Base-by-base conservation (phyloP, 2,329 filamentous ascomycete species). In the Clonostachys byssicola region DNA sequence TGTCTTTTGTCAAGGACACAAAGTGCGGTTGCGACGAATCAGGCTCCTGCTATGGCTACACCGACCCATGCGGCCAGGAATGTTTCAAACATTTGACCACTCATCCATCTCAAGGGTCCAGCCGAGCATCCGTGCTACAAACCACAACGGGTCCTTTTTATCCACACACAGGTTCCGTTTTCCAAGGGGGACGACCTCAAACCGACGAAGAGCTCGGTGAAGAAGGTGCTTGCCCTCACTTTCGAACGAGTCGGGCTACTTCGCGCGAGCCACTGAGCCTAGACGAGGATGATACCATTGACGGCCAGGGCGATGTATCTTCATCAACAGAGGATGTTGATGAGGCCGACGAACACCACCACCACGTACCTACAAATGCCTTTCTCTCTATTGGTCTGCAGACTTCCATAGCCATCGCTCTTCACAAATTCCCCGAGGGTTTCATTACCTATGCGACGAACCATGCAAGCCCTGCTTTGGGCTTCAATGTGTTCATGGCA, bases 371-470 rank as follows among this genome's bases (percentile, higher is more conserved):
- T 0, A 85, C 89, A 51, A 97, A 97, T 60, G 90, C 89, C 6
- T 99, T 96, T 64, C 75, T 97, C 52, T 89, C 89, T 45, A 94
- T 97, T 50, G 92, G 94, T n/a, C 80, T 99, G 1, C 94, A 99
- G 66, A 97, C 94, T 0, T 92, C 89, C 14, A 85, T 96, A 44
- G 94, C 94, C 6, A 97, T 99, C 52, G 91, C 92, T 8, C 74
- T 99, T 2, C 94, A 99, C 73, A 99, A 99, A 64, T 86, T 97
- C 35, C 94, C 94, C 2, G 94, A 86, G 59, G 83, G 83, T 18
- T 87, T 87, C 63, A 86, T 99, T 56, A 97, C 92, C 1, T 99
- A 95, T 63, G 92, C 94, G 10, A 96, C 94, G 10, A 99, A 97
- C 66, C 94, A 99, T 62, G 92, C 91, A 12, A 97, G 92, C 63